phyloP scores from a whole-genome alignment of 2,329 filamentous ascomycete species.

The Grosmannia serpens region DNA sequence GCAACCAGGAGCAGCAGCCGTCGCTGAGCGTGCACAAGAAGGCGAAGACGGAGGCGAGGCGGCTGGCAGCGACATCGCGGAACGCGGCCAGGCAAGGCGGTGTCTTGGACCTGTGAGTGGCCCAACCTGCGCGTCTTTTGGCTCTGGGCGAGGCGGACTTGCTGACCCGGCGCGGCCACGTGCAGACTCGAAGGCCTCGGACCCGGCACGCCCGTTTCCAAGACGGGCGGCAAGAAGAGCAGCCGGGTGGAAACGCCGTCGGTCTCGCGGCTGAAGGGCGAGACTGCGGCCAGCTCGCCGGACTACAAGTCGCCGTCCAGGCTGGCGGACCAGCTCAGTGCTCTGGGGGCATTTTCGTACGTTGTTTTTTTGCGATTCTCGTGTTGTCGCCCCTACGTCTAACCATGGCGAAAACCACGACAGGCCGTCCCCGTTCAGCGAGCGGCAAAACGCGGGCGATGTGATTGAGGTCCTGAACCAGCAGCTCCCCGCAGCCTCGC shows the following conservation, averaged over 20 bases:
- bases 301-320: constrained; percentile 29
- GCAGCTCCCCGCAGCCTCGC: constrained; percentile 54
- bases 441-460: constrained; percentile 69
- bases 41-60: constrained; percentile 40
- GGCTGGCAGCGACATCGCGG: constrained; percentile 51
- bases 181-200: constrained; percentile 54
- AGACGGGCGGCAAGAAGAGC: constrained; percentile 15
- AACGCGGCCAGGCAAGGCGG: constrained; percentile 46
- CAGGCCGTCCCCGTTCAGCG: constrained; percentile 56
- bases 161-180: neutral
- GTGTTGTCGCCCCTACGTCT: neutral
- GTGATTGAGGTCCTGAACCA: constrained; percentile 74
- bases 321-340: constrained; percentile 27
- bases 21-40: constrained; percentile 34
- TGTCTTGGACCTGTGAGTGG: constrained; percentile 68
- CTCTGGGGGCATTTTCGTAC: constrained; percentile 27
- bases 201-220: constrained; percentile 48
- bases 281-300: constrained; percentile 32
- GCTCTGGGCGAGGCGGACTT: neutral
- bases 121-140: neutral
- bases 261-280: constrained; percentile 32
- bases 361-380: too few relatives aligned
- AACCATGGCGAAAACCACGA: constrained; percentile 20
- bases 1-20: constrained; percentile 32
- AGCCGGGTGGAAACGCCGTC: constrained; percentile 29